These are phyloP conservation scores for Heterobasidion irregulare DNA, from an alignment of 1,284 basidiomycete species.

Conservation along the genomic window DNA sequence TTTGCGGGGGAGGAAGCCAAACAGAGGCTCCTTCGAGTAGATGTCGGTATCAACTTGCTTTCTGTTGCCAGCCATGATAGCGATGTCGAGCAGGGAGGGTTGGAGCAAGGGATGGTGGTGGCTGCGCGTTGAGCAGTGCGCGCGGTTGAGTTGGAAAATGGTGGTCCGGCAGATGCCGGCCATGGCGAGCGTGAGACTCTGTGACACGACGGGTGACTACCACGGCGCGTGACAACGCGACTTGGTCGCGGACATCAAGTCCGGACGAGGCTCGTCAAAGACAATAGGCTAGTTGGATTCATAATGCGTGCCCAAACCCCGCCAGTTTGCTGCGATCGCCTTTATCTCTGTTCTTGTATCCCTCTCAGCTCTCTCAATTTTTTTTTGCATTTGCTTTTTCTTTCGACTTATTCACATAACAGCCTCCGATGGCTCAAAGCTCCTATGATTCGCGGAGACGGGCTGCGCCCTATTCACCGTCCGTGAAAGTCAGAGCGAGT, in stretches of 20 bases:
- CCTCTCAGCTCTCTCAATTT: background rate
- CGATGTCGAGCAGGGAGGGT: background rate
- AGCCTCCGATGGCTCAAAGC: conserved; percentile 2
- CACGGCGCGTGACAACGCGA: background rate
- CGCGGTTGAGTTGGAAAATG: too few relatives aligned
- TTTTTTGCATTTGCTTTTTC: background rate
- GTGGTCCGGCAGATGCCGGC: too few relatives aligned
- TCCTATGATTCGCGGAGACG: conserved; percentile 6
- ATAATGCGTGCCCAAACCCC: background rate
- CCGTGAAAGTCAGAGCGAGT: conserved; percentile 9
- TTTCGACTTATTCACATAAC: background rate
- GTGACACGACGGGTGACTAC: too few relatives aligned
- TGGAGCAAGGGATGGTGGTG: background rate
- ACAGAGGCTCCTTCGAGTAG: conserved; percentile 30
- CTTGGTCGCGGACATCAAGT: background rate
- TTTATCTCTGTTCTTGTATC: background rate
- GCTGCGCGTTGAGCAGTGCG: too few relatives aligned
- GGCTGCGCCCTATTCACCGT: conserved; percentile 13
- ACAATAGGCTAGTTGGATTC: background rate
- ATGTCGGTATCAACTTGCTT: background rate
- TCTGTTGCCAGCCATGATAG: background rate
- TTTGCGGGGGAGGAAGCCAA: conserved; percentile 51
- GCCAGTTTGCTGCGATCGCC: background rate
- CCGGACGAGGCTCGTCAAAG: background rate
- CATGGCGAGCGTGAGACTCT: too few relatives aligned